A percentile compares a stretch with the other conserved stretches of the same genome.
These are phyloP conservation scores for Casuarina cunninghamiana DNA, from an alignment of 306 rosid species.

Conservation along the genomic window DNA sequence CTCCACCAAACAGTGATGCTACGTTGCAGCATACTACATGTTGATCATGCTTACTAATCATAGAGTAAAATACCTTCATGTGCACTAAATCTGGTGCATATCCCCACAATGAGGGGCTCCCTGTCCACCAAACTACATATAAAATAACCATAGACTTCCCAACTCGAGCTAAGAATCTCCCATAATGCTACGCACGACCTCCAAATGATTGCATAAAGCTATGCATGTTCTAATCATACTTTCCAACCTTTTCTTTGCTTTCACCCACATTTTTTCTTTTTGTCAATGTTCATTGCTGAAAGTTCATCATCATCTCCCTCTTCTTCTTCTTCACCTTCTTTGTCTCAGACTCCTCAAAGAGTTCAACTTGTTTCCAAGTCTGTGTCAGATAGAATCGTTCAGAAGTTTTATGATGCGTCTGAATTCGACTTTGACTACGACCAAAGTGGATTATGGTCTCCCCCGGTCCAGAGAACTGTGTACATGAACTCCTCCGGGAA, in stretches of 20 bases:
- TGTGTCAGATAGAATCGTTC: constrained; percentile 60
- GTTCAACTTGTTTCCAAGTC: constrained; percentile 57
- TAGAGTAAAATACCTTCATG: no score
- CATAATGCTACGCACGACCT: constrained; percentile 54
- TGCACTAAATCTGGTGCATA: no score
- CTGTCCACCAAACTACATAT: no score
- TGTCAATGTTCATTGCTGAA: no score
- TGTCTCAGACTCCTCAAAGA: constrained; percentile 15
- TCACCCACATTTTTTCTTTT: background rate
- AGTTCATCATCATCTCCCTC: constrained; percentile 21
- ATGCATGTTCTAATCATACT: constrained; percentile 59
- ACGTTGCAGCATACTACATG: no score
- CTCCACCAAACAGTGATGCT: no score
- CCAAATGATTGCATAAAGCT: constrained; percentile 58
- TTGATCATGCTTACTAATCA: no score
- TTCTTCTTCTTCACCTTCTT: constrained; percentile 21
- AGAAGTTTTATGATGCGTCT: constrained; percentile 64
- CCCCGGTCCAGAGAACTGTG: constrained; percentile 58
- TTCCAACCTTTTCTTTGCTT: constrained; percentile 34
- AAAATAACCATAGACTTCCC: no score
- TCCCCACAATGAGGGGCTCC: no score
- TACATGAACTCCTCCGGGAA: constrained; percentile 64
- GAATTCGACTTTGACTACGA: constrained; percentile 67
- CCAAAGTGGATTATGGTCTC: constrained; percentile 88
- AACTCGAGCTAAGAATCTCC: constrained; percentile 18